phyloP scores from a whole-genome alignment of 2,329 filamentous ascomycete species.

The Diplodia intermedia region DNA sequence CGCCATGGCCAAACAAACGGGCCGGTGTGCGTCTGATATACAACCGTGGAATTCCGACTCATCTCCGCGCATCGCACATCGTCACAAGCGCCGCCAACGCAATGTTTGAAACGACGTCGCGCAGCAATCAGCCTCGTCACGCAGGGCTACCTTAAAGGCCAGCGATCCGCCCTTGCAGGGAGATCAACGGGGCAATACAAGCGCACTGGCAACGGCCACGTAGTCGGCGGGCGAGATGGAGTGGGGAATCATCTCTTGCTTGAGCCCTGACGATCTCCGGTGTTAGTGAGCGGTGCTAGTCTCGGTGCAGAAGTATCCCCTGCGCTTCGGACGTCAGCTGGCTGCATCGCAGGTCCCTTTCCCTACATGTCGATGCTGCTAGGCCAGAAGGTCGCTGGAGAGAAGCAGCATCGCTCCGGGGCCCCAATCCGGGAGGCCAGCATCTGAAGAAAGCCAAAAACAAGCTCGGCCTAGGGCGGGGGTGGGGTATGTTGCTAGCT shows the following conservation, averaged over 20 bases:
- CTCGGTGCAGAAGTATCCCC: conserved; percentile 18
- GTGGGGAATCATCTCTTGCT: conserved; percentile 3
- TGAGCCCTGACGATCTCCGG: conserved; percentile 25
- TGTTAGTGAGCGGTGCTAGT: conserved; percentile 21
- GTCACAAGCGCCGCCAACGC: not conserved
- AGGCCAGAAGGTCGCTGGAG: not conserved
- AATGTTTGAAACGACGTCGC: not conserved
- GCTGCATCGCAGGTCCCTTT: not conserved
- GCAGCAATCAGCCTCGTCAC: no score
- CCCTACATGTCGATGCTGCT: not conserved
- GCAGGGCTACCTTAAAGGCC: not conserved
- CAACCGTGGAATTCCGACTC: not conserved
- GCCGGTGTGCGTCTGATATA: conserved; percentile 13
- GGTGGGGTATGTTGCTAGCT: not conserved
- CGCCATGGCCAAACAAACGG: not conserved
- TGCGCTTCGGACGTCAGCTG: not conserved
- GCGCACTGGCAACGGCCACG: not conserved
- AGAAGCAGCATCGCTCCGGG: not conserved
- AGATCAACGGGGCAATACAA: not conserved
- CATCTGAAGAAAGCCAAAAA: not conserved
- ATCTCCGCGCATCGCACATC: not conserved
- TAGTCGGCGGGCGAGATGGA: not conserved
- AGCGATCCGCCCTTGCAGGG: not conserved
- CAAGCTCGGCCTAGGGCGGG: not conserved
- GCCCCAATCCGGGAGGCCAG: not conserved